phyloP scores from a whole-genome alignment of 805 yeast species.

The Lipomyces spencermartinsiae region DNA sequence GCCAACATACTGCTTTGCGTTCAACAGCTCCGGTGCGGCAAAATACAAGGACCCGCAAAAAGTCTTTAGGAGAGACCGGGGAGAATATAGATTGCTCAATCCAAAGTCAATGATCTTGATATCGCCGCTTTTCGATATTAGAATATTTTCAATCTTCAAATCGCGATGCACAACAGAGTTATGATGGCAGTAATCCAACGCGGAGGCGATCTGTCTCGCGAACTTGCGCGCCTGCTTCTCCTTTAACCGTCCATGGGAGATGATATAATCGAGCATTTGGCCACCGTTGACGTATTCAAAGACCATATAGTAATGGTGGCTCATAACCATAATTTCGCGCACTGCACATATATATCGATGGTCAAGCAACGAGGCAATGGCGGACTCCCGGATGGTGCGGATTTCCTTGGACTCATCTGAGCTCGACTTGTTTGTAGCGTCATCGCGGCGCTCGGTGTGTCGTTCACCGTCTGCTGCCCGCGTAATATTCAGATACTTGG shows the following conservation, averaged over 20 bases:
- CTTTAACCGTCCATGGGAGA: constrained; percentile 91
- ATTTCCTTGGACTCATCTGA: constrained; percentile 84
- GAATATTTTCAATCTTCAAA: constrained; percentile 92
- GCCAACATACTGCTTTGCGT: constrained; percentile 90
- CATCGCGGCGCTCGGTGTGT: constrained; percentile 66
- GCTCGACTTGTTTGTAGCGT: constrained; percentile 52
- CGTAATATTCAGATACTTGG: constrained; percentile 71
- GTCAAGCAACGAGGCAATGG: constrained; percentile 83
- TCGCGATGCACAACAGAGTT: constrained; percentile 97
- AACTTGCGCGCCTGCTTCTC: constrained; percentile 94
- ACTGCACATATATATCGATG: constrained; percentile 92
- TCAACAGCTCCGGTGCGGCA: constrained; percentile 96
- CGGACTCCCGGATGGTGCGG: constrained; percentile 94
- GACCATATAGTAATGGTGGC: constrained; percentile 94
- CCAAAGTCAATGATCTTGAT: constrained; percentile 97
- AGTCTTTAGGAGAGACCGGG: constrained; percentile 76
- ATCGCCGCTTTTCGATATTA: constrained; percentile 92
- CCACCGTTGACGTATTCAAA: constrained; percentile 98
- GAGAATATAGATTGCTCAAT: constrained; percentile 81
- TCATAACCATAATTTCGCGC: constrained; percentile 94
- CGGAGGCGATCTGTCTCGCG: constrained; percentile 92
- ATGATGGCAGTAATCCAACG: constrained; percentile 90
- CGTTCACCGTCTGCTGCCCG: constrained; percentile 68
- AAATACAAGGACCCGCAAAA: constrained; percentile 97
- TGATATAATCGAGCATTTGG: constrained; percentile 95